Percentiles rank a stretch among this genome's conserved stretches.
Conservation (phyloP, 228 moss, liverwort and hornwort genomes). For the Sphagnum magellanicum region DNA sequence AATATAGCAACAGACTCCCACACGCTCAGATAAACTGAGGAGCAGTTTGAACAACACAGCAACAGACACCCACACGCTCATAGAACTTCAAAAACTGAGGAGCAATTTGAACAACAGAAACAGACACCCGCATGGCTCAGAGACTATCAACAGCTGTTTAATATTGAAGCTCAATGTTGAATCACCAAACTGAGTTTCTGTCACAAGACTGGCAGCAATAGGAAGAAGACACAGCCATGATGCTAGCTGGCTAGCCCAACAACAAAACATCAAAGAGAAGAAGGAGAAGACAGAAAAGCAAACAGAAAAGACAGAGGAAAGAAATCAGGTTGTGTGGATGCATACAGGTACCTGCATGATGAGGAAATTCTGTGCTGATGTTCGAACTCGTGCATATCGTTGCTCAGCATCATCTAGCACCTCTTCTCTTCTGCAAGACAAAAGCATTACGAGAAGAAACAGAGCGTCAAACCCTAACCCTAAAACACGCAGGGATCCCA, state of each 20-base stretch:
- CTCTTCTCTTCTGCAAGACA: slow-evolving; percentile 44
- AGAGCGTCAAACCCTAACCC: background rate
- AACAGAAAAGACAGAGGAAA: background rate
- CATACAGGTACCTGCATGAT: slow-evolving; percentile 40
- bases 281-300: background rate
- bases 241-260: background rate
- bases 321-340: too few relatives aligned
- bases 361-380: slow-evolving; percentile 46
- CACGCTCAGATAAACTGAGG: too few relatives aligned
- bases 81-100: too few relatives aligned
- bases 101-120: too few relatives aligned
- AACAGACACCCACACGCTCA: too few relatives aligned
- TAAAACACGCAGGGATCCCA: background rate
- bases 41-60: too few relatives aligned
- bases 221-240: background rate
- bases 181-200: too few relatives aligned
- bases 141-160: too few relatives aligned
- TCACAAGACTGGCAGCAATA: too few relatives aligned
- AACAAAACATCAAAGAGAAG: background rate
- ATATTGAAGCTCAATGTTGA: too few relatives aligned
- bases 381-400: slow-evolving; percentile 37
- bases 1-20: too few relatives aligned
- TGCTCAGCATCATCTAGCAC: slow-evolving; percentile 49
- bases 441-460: background rate
- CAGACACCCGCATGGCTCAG: too few relatives aligned